phyloP scores from a whole-genome alignment of 73 alveolate species.

The Uronychia setigera region DNA sequence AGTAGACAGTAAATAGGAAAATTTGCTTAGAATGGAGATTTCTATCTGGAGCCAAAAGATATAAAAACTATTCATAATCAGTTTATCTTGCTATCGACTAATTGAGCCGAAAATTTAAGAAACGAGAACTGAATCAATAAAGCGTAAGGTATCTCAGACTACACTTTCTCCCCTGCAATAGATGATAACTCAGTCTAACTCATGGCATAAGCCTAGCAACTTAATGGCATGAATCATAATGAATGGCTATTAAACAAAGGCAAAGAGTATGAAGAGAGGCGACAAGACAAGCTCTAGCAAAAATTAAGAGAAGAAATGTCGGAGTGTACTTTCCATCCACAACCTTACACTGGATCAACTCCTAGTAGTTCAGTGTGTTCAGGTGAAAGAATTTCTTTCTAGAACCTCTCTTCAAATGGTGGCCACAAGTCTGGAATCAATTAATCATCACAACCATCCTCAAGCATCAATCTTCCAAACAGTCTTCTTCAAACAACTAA shows the following conservation, averaged over 20 bases:
- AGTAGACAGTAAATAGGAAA: neutral
- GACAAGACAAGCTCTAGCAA: neutral
- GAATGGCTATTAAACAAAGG: neutral
- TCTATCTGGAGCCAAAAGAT: neutral
- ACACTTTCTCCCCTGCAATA: neutral
- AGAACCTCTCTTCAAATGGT: no score
- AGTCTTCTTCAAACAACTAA: no score
- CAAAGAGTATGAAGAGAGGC: neutral
- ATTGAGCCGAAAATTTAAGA: neutral
- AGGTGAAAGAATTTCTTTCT: no score
- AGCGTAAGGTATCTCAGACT: neutral
- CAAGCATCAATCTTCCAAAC: no score
- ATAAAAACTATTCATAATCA: neutral
- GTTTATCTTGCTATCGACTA: neutral
- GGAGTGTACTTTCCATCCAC: neutral
- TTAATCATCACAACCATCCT: no score
- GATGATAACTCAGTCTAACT: neutral
- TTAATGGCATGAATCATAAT: neutral
- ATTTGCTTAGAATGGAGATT: neutral
- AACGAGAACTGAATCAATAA: neutral
- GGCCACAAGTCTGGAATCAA: no score
- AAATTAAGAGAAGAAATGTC: neutral
- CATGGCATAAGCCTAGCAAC: neutral
- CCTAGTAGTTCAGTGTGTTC: neutral
- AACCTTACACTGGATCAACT: neutral